phyloP scores from a whole-genome alignment of 257 asterid species.

The Echites panduratus region DNA sequence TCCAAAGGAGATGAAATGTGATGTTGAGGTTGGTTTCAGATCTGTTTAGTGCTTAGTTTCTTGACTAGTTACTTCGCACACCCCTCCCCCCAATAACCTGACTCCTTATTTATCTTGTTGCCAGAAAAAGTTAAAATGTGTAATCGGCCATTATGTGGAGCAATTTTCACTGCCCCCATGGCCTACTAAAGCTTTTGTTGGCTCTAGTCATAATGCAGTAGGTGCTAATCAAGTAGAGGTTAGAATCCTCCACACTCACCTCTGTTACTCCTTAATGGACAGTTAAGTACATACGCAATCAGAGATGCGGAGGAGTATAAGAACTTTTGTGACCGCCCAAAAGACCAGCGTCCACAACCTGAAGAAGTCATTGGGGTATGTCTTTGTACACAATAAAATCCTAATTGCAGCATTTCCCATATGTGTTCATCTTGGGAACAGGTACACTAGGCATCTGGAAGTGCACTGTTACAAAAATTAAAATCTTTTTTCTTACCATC shows the following conservation, averaged over 20 bases:
- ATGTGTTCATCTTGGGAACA: neutral
- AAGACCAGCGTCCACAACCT: slow-evolving; percentile 90
- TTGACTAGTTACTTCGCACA: neutral
- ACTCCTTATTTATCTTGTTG: neutral
- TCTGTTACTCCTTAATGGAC: slow-evolving; percentile 15
- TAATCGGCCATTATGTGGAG: neutral
- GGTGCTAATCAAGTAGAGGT: neutral
- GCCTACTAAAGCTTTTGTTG: neutral
- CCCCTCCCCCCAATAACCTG: neutral
- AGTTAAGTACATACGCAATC: slow-evolving; percentile 84
- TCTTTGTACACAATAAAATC: neutral
- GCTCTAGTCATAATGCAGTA: neutral
- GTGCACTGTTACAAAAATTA: too few species aligned
- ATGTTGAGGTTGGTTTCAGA: slow-evolving; percentile 73
- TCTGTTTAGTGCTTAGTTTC: neutral
- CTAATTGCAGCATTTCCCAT: slow-evolving; percentile 2
- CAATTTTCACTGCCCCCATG: neutral
- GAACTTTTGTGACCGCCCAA: slow-evolving; percentile 89
- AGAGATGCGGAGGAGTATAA: slow-evolving; percentile 97
- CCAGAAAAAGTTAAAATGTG: neutral
- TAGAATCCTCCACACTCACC: neutral
- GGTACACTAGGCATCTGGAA: neutral
- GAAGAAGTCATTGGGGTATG: slow-evolving; percentile 96
- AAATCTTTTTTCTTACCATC: neutral
- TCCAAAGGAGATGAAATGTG: slow-evolving; percentile 95